phyloP scores from a whole-genome alignment of 768 basidiomycete species.

The Psilocybe subaeruginosa region DNA sequence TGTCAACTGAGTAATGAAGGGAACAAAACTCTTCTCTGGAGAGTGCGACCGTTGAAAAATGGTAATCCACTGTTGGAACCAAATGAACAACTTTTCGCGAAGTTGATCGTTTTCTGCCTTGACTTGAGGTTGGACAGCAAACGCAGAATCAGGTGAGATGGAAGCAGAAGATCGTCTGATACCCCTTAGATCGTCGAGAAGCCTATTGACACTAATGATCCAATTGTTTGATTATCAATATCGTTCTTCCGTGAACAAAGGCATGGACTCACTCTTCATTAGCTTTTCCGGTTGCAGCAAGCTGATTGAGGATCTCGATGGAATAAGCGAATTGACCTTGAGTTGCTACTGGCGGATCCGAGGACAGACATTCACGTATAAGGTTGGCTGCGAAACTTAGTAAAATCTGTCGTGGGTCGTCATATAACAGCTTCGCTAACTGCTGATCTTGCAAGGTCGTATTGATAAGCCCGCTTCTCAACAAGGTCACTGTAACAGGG shows the following conservation, averaged over 20 bases:
- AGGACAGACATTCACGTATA: constrained; percentile 84
- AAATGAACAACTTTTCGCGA: constrained; percentile 72
- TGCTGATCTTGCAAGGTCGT: constrained; percentile 84
- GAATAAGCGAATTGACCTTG: constrained; percentile 80
- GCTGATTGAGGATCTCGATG: constrained; percentile 79
- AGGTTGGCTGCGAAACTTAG: constrained; percentile 83
- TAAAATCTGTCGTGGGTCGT: constrained; percentile 76
- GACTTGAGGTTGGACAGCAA: constrained; percentile 35
- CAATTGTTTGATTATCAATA: constrained; percentile 1
- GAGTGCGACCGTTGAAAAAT: constrained; percentile 91
- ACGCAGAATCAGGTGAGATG: constrained; percentile 16
- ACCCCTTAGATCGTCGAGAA: constrained; percentile 85
- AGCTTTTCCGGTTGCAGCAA: constrained; percentile 73
- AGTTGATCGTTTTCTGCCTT: constrained; percentile 77
- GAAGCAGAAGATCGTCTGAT: constrained; percentile 52
- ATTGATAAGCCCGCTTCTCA: constrained; percentile 82
- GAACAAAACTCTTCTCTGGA: constrained; percentile 94
- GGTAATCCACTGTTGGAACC: constrained; percentile 95
- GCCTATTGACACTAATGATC: constrained; percentile 55
- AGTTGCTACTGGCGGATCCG: constrained; percentile 78
- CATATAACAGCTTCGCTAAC: constrained; percentile 81
- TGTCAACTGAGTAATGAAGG: constrained; percentile 95
- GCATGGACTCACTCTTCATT: constrained; percentile 80
- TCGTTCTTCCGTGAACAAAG: neutral
- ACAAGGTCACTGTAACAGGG: constrained; percentile 86